Evolutionary conservation across 805 yeast genomes (phyloP).

Genomic region (Yarrowia keelungensis): DNA sequence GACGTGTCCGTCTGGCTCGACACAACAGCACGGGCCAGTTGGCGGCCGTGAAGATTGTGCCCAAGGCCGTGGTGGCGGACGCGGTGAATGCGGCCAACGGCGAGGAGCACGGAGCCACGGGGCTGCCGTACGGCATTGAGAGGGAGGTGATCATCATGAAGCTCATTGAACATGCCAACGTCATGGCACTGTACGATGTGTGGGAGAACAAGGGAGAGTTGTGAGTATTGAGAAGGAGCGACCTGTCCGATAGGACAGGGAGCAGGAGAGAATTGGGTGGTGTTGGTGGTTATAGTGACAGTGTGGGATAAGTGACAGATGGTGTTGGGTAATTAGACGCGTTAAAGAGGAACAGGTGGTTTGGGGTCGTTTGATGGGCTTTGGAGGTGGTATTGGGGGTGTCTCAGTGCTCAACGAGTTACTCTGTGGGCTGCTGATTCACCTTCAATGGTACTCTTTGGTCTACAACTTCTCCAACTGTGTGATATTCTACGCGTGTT

Average conservation of each 20-base stretch:
- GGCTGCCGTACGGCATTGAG: constrained; percentile 93
- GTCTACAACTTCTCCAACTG: too few species aligned
- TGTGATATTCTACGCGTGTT: too few species aligned
- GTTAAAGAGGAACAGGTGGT: too few species aligned
- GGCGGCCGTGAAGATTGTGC: constrained; percentile 96
- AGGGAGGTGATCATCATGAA: constrained; percentile 98
- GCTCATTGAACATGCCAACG: constrained; percentile 89
- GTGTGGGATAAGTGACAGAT: neutral
- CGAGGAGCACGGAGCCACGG: constrained; percentile 55
- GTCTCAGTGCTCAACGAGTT: too few species aligned
- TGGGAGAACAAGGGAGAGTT: constrained; percentile 97
- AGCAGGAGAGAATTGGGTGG: too few species aligned
- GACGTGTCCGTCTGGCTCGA: constrained; percentile 90
- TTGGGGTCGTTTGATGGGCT: too few species aligned
- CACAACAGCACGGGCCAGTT: constrained; percentile 83
- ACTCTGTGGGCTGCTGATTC: too few species aligned
- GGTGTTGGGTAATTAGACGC: too few species aligned
- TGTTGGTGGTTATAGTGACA: too few species aligned
- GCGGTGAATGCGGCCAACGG: constrained; percentile 45
- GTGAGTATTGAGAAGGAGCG: constrained; percentile 40
- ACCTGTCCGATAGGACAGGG: too few species aligned
- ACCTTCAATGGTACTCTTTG: too few species aligned
- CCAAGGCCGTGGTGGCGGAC: constrained; percentile 71
- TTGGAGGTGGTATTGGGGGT: too few species aligned
- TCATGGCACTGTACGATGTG: constrained; percentile 91